These are phyloP conservation scores for Nemania serpens DNA, from an alignment of 2,329 filamentous ascomycete species.

Conservation along the genomic window DNA sequence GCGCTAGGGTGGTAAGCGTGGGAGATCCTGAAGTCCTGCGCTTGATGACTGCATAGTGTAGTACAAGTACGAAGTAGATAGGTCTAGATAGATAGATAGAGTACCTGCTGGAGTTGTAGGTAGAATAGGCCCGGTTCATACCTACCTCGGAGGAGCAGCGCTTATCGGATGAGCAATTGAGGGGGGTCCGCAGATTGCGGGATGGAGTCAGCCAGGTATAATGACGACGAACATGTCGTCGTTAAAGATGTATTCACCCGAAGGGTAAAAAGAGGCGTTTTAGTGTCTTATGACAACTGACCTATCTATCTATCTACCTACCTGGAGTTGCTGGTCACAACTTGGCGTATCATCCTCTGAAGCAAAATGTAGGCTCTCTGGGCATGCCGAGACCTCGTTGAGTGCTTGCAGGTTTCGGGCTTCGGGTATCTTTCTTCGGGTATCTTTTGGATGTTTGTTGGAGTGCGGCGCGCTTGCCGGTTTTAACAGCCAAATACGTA, in stretches of 20 bases:
- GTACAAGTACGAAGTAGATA: neutral
- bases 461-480: slow-evolving; percentile 5
- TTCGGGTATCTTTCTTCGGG: too few species aligned
- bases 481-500: slow-evolving; percentile 6
- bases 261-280: too few species aligned
- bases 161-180: slow-evolving; percentile 15
- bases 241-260: too few species aligned
- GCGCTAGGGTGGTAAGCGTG: slow-evolving; percentile 66
- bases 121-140: too few species aligned
- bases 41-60: slow-evolving; percentile 43
- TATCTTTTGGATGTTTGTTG: neutral
- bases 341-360: neutral
- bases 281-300: too few species aligned
- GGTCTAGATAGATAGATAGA: neutral
- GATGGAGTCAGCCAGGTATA: neutral
- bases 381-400: neutral
- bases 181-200: slow-evolving; percentile 8
- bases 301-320: too few species aligned
- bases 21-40: slow-evolving; percentile 60
- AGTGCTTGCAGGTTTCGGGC: slow-evolving; percentile 3
- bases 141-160: too few species aligned
- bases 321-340: neutral
- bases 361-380: neutral
- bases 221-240: neutral
- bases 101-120: too few species aligned